Evolutionary conservation across 2,329 filamentous ascomycete genomes (phyloP).

Genomic region (Verticillium albo-atrum): DNA sequence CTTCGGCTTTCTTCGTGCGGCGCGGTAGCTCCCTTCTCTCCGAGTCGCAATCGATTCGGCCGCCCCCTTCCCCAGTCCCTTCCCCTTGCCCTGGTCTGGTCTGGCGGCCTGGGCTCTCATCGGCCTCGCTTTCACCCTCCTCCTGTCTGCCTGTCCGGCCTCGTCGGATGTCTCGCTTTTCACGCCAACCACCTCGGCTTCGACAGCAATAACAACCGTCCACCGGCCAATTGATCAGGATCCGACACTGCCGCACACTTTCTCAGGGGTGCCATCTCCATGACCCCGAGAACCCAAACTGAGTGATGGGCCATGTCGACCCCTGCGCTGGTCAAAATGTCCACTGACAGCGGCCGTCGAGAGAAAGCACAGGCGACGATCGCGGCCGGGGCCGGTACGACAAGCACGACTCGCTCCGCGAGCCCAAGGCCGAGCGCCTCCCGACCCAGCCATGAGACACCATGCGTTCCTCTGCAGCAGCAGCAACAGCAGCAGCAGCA

Average conservation of each 20-base stretch:
- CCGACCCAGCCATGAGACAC: neutral
- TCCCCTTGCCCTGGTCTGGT: neutral
- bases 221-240: neutral
- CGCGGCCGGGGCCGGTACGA: conserved; percentile 1
- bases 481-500: neutral
- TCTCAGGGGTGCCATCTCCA: neutral
- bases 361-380: neutral
- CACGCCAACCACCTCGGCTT: neutral
- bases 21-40: neutral
- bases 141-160: neutral
- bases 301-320: conserved; percentile 14
- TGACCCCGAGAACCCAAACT: neutral
- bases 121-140: neutral
- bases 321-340: conserved; percentile 8
- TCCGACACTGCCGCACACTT: neutral
- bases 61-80: neutral
- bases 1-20: neutral
- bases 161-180: neutral
- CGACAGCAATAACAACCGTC: neutral
- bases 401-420: neutral
- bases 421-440: neutral
- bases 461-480: neutral
- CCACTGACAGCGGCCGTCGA: conserved; percentile 2
- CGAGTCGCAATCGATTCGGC: neutral
- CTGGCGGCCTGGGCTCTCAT: neutral